Evolutionary conservation across 2,329 filamentous ascomycete genomes (phyloP), one percentile per base, ranked within the genome.

Genomic region (Calonectria ilicicola): DNA sequence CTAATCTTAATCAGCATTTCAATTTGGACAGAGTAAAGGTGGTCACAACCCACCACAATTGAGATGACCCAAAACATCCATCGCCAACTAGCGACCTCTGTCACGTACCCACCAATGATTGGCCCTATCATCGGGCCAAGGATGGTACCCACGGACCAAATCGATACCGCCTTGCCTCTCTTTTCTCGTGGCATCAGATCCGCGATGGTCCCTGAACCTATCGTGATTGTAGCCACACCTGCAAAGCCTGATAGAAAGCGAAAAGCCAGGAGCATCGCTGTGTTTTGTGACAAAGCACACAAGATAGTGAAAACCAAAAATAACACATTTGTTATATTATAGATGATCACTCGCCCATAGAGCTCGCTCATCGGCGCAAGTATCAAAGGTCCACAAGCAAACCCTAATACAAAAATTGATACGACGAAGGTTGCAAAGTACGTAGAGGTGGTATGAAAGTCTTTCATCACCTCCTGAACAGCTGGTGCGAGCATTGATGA

Each of bases 161-260:
- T 87, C 0, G 91, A 89, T 80, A 93, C 90, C 2, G 91, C 91
- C 6, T 88, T 87, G 17, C 91, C 91, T 65, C 92, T 86, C 72
- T 91, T 80, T 26, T 88, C 86, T 0, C 91, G 85, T 0, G 86
- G 83, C 84, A 87, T 92, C 32, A 93, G 86, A 81, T 93, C 92
- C 38, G 87, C 88, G 12, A 93, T 79, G 0, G 93, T 91, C 35
- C 91, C 91, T 15, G 91, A 91, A 0, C 90, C 92, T 77, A 91
- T 92, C 5, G 90, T 93, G 5, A 93, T 86, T 0, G 91, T 90
- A 0, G 91, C 90, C 0, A 87, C 87, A 10, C 88, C 90, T 76
- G 91, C 91, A 67, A 91, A 86, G 0, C 88, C 90, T 5, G 86
- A 84, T 70, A 91, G 89, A 80, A 93, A 92, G 8, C 91, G 85